These are phyloP conservation scores for Crepidotus variabilis DNA, from an alignment of 768 basidiomycete species.

Conservation along the genomic window DNA sequence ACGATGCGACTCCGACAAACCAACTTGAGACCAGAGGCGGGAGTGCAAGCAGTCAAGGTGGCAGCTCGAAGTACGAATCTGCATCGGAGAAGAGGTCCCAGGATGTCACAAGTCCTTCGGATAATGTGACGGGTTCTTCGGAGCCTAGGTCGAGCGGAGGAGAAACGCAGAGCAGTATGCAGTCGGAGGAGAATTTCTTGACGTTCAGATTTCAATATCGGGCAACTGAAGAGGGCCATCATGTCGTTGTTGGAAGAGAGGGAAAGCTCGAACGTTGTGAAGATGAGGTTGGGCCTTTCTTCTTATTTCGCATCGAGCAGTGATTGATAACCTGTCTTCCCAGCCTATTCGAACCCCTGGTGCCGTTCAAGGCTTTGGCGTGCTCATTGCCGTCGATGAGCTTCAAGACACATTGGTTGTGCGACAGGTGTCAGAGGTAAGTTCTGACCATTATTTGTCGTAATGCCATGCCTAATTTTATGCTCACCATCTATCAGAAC, in stretches of 20 bases:
- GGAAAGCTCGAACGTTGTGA: constrained; percentile 65
- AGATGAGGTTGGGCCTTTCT: constrained; percentile 56
- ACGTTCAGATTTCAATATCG: constrained; percentile 66
- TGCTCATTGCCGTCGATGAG: constrained; percentile 69
- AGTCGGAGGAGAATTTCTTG: constrained; percentile 33
- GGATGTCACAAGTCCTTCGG: background rate
- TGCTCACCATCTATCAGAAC: too few relatives aligned
- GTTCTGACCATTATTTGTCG: background rate
- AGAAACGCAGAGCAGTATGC: constrained; percentile 6
- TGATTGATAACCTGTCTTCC: constrained; percentile 1
- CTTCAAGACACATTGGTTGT: constrained; percentile 54
- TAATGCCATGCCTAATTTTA: too few relatives aligned
- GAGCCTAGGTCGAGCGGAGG: constrained; percentile 8
- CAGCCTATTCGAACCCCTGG: constrained; percentile 82
- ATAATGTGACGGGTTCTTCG: background rate
- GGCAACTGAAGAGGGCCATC: constrained; percentile 62
- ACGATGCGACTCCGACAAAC: background rate
- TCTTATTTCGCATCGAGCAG: background rate
- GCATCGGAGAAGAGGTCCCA: background rate
- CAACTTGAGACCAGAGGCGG: too few relatives aligned
- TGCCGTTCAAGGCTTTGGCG: constrained; percentile 81
- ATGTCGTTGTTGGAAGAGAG: constrained; percentile 67
- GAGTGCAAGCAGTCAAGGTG: too few relatives aligned
- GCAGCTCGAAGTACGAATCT: background rate
- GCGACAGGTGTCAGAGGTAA: constrained; percentile 78